Evolutionary conservation across 2,329 filamentous ascomycete genomes (phyloP), one percentile per base, ranked within the genome.

Genomic region (Xylaria sp.): DNA sequence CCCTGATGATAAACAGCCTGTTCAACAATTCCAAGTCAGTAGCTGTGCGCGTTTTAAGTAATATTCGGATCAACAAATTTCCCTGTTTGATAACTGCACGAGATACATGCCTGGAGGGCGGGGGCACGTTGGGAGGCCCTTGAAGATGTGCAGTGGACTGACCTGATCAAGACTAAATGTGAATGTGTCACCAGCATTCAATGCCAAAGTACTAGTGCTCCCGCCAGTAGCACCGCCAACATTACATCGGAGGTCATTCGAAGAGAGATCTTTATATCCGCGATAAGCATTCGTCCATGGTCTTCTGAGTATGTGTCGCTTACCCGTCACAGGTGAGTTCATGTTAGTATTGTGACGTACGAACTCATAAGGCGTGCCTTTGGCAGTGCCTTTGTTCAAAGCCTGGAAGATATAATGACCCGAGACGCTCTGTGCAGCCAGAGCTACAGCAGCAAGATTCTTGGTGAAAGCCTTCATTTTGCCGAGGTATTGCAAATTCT

Each of bases 301-400:
- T 28, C 5, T 25, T 48, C n/a, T 15, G 28, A 37, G 3, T 7
- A n/a, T 39, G 10, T 54, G 12, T 18, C 3, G 69, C 66, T 54
- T 63, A 77, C 77, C 78, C 12, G 81, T 82, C 6, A 84, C 83
- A 8, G 83, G 83, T 10, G 81, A 84, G 78, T 85, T 85, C 73
- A 82, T 78, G 80, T 85, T 86, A 62, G 78, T 82, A 78, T 85
- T 85, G 61, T 77, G 78, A 31, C 84, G 81, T 69, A 85, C 76
- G 72, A 80, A 79, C 67, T 82, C 74, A 69, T 79, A 83, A 6
- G 76, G 66, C 50, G 69, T 72, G 44, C 77, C 80, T 71, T 79
- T 79, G 20, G 72, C 72, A 18, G 74, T 75, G 5, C 79, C 81
- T 59, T 79, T 76, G 9, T 74, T 69, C 46, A 83, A 71, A 39